Base-by-base conservation (phyloP, 257 asterid species). In the Gynochthodes officinalis region DNA sequence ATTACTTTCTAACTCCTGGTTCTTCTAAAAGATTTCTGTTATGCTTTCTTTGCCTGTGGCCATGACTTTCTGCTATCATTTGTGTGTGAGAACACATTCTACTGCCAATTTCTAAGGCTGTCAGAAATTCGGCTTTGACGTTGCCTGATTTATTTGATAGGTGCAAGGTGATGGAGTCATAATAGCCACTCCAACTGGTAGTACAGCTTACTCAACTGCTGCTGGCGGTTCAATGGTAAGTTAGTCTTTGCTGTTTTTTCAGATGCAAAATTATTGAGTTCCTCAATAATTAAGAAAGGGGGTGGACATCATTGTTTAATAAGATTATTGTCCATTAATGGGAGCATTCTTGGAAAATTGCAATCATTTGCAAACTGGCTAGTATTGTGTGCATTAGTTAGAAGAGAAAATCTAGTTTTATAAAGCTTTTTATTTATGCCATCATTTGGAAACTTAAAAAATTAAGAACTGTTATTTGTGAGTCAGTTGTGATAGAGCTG, bases 131-230 rank as follows among this genome's bases (percentile, higher is more conserved):
- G 11, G 52, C 16, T 66, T 40, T 60, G 50, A 42, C 35, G 33
- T 21, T 59, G 48, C 64, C 33, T 48, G 23, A 35, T n/a, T 21
- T 13, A 42, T 69, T 40, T 48, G 30, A 28, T 70, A 95, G 99
- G 99, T 95, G 72, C 98, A 95, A 90, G 99, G 96, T 75, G 99
- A 95, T 79, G 99, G 99, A 79, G 97, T 95, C 77, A 95, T 95
- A 80, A 90, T 95, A 57, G 99, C 99, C 68, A 95, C 99, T 43
- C 99, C 99, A 57, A 95, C 98, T 50, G 99, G 99, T 80, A 95
- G 99, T 79, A 95, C 99, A 44, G 99, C 99, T 79, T 95, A 95
- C 83, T 92, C 98, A 71, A 92, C 99, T 19, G 96, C 99, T 55
- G 99, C 99, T 40, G 99, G 99, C 50, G 98, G 99, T 77, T 95